Base-by-base conservation (phyloP, 805 yeast genomes). In the Monosporozyma siamensis region DNA sequence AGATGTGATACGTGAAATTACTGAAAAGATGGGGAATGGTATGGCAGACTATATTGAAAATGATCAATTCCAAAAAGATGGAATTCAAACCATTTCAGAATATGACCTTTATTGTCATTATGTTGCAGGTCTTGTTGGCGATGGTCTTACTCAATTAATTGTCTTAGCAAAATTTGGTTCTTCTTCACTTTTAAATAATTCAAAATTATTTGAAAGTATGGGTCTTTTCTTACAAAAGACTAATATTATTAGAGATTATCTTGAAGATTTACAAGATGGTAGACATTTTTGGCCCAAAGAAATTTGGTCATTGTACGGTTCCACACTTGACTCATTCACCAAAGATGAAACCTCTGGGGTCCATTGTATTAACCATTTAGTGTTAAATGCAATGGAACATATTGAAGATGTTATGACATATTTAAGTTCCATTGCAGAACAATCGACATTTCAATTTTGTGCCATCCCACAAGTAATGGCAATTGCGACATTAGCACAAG, bases 401-500 rank as follows among this genome's bases (percentile, higher is more conserved):
- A 88, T 77, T 31, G 75, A 74, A 41, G 92, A 86, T 55, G 82
- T 79, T 24, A 71, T 92, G 53, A 73, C 74, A 40, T 92, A 84
- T 61, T 70, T 92, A 44, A 74, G 90, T 14, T 69, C 79, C 47
- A 75, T 92, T 39, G 74, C 74, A 45, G 98, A 92, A 59, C 84
- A 82, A 46, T 77, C 95, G 1, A 67, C 81, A 39, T 92, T 87
- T 70, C 82, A 80, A 53, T 92, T 92, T 69, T 89, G 97, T 68
- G 86, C 97, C 9, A 92, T 92, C 58, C 99, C 99, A 15, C 99
- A 92, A 67, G 97, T 90, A 15, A 92, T 92, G 98, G 96, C 97
- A 29, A 83, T 92, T 61, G 97, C 98, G 12, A 87, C 97, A 1
- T 72, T 92, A 53, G 87, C 90, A 18, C 69, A 80, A 41, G 82